Base-by-base conservation (phyloP, 441 rosid genomes). In the Gossypium davidsonii region DNA sequence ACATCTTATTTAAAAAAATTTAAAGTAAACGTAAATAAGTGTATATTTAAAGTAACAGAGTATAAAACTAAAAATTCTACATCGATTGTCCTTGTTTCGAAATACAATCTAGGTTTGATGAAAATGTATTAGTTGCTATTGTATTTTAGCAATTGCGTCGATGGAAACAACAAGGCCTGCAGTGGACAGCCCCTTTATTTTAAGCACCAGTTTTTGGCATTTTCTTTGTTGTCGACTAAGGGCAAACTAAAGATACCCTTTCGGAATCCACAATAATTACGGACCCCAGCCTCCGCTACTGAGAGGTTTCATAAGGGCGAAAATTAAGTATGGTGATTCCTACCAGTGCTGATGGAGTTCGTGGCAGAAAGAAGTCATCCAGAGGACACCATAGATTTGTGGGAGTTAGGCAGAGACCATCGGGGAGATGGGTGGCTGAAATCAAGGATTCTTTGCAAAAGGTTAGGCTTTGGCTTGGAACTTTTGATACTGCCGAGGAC, bases 381-480 rank as follows among this genome's bases (percentile, higher is more conserved):
- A 79, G 89, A 58, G 89, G 89, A 39, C 90, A 88, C 83, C 85
- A 78, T 42, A 73, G 82, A 34, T 83, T 88, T 52, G 86, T 86
- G 0, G 92, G 92, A 6, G 90, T 88, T 7, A 65, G 90, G 73
- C 90, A 86, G 73, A 79, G 92, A 57, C 90, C 90, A 3, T 88
- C 92, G 0, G 90, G 88, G 46, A 75, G 90, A 73, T 88, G 88
- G 91, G 91, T 85, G 9, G 89, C 91, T 0, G 91, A 87, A 83
- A 87, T 87, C 76, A 87, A 83, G 78, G 90, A 88, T 62, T 84
- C 87, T 8, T 58, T 84, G 53, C 88, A 86, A 28, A 86, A 84
- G 62, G 91, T 85, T 17, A 73, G 91, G 70, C 88, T 86, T 10
- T 88, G 90, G 90, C 87, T 85, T 3, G 87, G 89, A 37, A 83